A percentile compares a stretch with the other conserved stretches of the same genome.
phyloP scores from a whole-genome alignment of 2,329 filamentous ascomycete genomes.

The Zymoseptoria ardabiliae region DNA sequence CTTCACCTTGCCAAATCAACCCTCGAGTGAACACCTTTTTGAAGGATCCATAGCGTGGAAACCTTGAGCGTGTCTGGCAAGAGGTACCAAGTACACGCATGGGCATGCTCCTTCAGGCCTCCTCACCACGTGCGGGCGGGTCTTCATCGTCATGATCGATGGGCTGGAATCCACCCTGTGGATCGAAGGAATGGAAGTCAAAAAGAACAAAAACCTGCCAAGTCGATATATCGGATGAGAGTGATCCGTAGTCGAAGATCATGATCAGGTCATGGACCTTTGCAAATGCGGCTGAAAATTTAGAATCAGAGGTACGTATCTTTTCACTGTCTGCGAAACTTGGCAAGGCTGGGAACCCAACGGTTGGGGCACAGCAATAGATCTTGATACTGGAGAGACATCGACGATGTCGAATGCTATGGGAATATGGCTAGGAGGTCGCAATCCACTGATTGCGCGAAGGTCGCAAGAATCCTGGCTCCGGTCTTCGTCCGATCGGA shows the following conservation, averaged over 20 bases:
- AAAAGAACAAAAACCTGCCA: neutral
- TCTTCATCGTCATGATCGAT: neutral
- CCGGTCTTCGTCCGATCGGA: neutral
- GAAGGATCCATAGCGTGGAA: neutral
- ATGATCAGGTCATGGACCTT: neutral
- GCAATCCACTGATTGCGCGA: neutral
- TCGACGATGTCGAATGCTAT: too few relatives aligned
- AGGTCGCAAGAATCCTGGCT: neutral
- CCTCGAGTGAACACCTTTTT: neutral
- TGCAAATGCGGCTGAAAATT: neutral
- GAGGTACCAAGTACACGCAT: neutral
- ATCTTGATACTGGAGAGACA: too few relatives aligned
- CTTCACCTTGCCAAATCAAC: neutral
- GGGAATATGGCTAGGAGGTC: neutral
- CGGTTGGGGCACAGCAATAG: neutral
- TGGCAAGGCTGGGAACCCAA: neutral
- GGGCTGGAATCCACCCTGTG: neutral
- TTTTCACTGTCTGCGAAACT: neutral
- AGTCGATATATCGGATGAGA: neutral
- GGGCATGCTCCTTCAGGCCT: neutral
- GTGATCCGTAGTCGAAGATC: neutral
- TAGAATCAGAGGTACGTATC: neutral
- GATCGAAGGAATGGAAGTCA: neutral
- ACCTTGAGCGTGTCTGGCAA: neutral
- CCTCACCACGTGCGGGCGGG: neutral